Base-by-base conservation (phyloP, 495 filamentous ascomycete genomes). In the Talaromyces thailandensis region DNA sequence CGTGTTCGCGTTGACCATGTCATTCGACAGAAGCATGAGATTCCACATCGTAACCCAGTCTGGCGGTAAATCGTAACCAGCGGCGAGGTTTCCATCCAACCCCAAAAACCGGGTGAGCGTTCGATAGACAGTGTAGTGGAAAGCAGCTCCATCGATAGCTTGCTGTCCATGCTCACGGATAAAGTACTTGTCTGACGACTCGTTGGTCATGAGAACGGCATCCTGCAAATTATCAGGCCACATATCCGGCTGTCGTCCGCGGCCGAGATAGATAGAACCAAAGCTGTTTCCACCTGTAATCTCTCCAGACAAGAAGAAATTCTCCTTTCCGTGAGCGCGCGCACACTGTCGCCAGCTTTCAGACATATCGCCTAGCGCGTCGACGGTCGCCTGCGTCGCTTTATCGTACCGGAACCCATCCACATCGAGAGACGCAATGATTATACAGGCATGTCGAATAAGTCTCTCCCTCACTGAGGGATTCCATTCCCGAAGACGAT, bases 391-490 rank as follows among this genome's bases (percentile, higher is more conserved):
- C 66, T 86, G 84, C 1, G 82, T 82, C 1, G 85, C 86, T 68
- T 89, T 89, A 70, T 89, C 86, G 68, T 87, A 84, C 21, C 86
- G 85, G 66, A 82, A 89, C 0, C 85, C 86, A 63, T 89, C 86
- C 43, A 89, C 81, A 66, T 89, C 86, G n/a, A 89, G 72, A 56
- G 79, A 82, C 23, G 72, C 69, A 52, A 90, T 85, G 1, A 83
- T 75, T 71, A 88, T 83, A 69, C 87, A 90, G 5, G 86, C 86
- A 61, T 90, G 88, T 28, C 76, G 81, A 50, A 82, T 77, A 29
- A 91, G 69, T 51, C 83, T 82, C 37, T 82, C 75, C 25, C 76
- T 70, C 3, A 90, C 88, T 35, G 76, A 76, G 3, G 85, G 84
- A 11, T 81, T 66, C 88, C 88, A 91, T 64, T 89, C 88, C 29